Evolutionary conservation across 176 grass and related monocot genomes (phyloP), one percentile per base, ranked within the genome.

Genomic region (Aegilops longissima): DNA sequence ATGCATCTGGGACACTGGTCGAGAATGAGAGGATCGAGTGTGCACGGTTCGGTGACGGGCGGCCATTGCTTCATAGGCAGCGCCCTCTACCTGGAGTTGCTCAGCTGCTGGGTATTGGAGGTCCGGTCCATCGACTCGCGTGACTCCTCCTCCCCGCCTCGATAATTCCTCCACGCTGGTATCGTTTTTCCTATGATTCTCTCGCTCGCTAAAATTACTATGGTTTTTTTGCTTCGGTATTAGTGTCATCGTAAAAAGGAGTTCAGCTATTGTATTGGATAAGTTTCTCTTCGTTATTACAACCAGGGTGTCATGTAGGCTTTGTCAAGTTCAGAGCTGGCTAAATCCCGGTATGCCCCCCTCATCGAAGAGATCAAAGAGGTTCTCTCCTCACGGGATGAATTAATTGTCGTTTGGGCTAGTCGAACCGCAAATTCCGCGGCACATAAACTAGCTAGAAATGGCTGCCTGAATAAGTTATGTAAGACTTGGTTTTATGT

Each of bases 11-110:
- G 93, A 1, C 44, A 47, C 12, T 47, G 44, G 44, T 47, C 64
- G 88, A 45, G 88, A 90, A 93, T 51, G 90, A 90, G 88, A 93
- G 91, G 63, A 90, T 95, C 77, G 92, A 92, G 84, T 88, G 91
- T 58, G 31, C 68, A 39, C 82, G 86, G 83, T 87, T 83, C 82
- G 36, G 93, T 98, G 80, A 98, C 88, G 17, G 96, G 93, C 62
- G 90, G 96, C 9, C 84, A 84, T 82, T 84, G 93, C 20, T 95
- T 95, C 86, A 85, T 95, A 3, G 95, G 91, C 8, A 64, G 89
- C 18, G 87, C 91, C 1, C 93, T 98, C 51, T 95, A 89, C 95
- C 79, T 87, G 14, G 89, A 98, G 85, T 89, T 95, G 39, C 82
- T 90, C 62, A 87, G 80, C 82, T 91, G 91, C 47, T 87, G 95